Evolutionary conservation across 495 filamentous ascomycete species (phyloP).

Genomic region (Pyrenula aspistea): DNA sequence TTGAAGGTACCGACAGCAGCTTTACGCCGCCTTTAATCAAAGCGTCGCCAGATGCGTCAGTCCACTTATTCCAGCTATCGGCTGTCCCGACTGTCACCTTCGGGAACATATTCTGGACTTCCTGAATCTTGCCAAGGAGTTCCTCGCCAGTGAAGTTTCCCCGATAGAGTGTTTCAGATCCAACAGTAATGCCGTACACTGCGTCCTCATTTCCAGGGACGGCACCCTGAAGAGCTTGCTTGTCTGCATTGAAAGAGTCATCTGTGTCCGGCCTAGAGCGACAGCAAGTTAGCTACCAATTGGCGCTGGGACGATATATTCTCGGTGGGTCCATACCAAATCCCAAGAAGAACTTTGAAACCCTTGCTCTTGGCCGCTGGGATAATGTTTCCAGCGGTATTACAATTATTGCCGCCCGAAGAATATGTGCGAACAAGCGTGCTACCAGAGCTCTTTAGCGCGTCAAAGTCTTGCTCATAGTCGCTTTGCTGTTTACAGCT

Average conservation of each 20-base stretch:
- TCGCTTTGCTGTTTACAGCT: constrained; percentile 52
- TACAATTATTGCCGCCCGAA: constrained; percentile 38
- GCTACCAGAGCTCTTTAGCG: constrained; percentile 29
- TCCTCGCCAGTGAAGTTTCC: constrained; percentile 52
- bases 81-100: constrained; percentile 59
- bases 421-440: constrained; percentile 61
- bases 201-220: constrained; percentile 93
- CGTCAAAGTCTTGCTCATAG: constrained; percentile 59
- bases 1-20: constrained; percentile 39
- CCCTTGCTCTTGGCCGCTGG: constrained; percentile 59
- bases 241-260: constrained; percentile 51
- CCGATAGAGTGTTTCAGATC: constrained; percentile 67
- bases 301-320: not conserved
- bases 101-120: constrained; percentile 41
- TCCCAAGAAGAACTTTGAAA: constrained; percentile 65
- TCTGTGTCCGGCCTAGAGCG: constrained; percentile 58
- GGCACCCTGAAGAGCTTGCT: constrained; percentile 89
- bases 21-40: constrained; percentile 48
- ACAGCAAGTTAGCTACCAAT: not conserved
- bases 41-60: constrained; percentile 60
- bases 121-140: constrained; percentile 51
- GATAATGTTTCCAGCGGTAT: constrained; percentile 52
- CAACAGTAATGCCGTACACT: constrained; percentile 67
- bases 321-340: constrained; percentile 59
- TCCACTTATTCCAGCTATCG: constrained; percentile 73